Percentiles rank a stretch among this genome's conserved stretches.
phyloP scores from a whole-genome alignment of 2,329 filamentous ascomycete species.

The Pseudopithomyces maydicus region DNA sequence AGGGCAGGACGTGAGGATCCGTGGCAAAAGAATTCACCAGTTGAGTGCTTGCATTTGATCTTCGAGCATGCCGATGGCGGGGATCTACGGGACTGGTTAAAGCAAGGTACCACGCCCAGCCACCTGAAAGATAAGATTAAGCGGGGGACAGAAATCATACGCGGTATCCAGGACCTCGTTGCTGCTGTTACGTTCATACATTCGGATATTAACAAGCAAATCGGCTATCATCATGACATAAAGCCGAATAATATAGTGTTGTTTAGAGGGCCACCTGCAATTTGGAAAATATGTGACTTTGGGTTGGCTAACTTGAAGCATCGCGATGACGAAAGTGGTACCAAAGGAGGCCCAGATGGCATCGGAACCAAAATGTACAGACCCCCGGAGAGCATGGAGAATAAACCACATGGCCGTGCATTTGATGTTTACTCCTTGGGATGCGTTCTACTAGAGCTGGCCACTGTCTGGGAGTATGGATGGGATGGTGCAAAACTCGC shows the following conservation, averaged over 20 bases:
- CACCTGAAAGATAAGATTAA: not conserved
- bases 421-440: constrained; percentile 13
- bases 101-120: not conserved
- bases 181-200: constrained; percentile 4
- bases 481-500: not conserved
- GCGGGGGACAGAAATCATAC: not conserved
- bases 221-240: constrained; percentile 28
- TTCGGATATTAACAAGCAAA: not conserved
- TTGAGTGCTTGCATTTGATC: not conserved
- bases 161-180: not conserved
- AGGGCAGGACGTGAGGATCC: not conserved
- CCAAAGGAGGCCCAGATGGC: not conserved
- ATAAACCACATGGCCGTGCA: not conserved
- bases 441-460: constrained; percentile 12
- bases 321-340: not conserved
- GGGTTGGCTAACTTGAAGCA: constrained; percentile 12
- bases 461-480: constrained; percentile 6
- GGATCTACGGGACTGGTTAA: not conserved
- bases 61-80: not conserved
- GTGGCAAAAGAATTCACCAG: not conserved
- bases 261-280: not conserved
- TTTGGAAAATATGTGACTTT: constrained; percentile 26
- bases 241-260: constrained; percentile 34
- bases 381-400: constrained; percentile 4
- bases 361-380: not conserved